phyloP scores from a whole-genome alignment of 345 rosid species.

The Arabis hirsuta region DNA sequence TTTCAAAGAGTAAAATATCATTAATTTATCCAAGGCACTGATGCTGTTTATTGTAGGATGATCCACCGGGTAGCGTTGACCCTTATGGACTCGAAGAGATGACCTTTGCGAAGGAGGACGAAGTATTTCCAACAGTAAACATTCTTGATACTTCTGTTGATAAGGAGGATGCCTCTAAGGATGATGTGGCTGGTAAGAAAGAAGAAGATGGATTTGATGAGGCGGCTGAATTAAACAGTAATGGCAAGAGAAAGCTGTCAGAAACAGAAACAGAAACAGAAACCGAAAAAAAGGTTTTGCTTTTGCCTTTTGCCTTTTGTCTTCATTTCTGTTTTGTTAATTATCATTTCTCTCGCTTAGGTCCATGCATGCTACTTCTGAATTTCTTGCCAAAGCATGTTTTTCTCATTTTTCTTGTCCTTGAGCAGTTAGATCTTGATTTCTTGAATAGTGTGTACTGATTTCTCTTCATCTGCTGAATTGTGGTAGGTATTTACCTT shows the following conservation, averaged over 20 bases:
- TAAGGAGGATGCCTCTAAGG: slow-evolving; percentile 36
- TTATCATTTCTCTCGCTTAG: slow-evolving; percentile 27
- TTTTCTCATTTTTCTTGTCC: slow-evolving; percentile 2
- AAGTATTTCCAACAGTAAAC: slow-evolving; percentile 58
- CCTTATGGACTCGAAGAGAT: slow-evolving; percentile 75
- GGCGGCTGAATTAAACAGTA: slow-evolving; percentile 48
- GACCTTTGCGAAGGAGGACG: slow-evolving; percentile 82
- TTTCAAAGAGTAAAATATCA: slow-evolving; percentile 1
- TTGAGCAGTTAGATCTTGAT: slow-evolving; percentile 2
- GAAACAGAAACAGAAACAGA: slow-evolving; percentile 43
- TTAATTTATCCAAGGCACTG: background rate
- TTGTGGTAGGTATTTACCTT: background rate
- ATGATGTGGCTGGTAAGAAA: slow-evolving; percentile 41
- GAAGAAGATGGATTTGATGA: slow-evolving; percentile 52
- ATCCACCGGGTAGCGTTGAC: slow-evolving; percentile 43
- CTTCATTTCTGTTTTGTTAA: background rate
- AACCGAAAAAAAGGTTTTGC: slow-evolving; percentile 68
- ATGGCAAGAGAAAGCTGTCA: slow-evolving; percentile 69
- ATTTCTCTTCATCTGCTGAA: slow-evolving; percentile 7
- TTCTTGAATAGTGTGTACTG: slow-evolving; percentile 16
- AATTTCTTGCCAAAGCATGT: slow-evolving; percentile 6
- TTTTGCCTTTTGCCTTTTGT: slow-evolving; percentile 18
- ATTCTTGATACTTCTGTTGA: slow-evolving; percentile 48
- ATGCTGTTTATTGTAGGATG: slow-evolving; percentile 51
- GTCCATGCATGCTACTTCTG: slow-evolving; percentile 26